Base-by-base conservation (phyloP, 805 yeast genomes). In the Metschnikowia peoriensis region DNA sequence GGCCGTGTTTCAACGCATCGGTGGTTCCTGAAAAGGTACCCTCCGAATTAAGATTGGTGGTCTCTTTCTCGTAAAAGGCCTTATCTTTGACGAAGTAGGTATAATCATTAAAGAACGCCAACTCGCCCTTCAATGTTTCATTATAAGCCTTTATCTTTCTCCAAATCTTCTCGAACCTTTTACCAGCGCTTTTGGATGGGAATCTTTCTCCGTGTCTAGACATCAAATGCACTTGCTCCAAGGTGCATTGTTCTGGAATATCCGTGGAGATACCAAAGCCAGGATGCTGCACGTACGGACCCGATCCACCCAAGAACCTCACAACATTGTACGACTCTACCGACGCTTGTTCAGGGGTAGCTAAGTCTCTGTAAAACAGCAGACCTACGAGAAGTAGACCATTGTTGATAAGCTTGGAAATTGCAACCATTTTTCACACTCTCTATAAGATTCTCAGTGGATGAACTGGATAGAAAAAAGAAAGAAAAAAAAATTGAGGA, bases 121-220 rank as follows among this genome's bases (percentile, higher is more conserved):
- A 66, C 5, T 82, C 82, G 2, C 87, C 87, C 34, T 65, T 66
- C 56, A 72, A 70, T 0, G 69, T 58, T 5, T 60, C 59, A 32
- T 61, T 61, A 60, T 68, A 64, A 14, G 46, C 42, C 44, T 66
- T 57, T 46, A 74, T 58, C 52, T 67, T 67, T 7, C 56, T 43
- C 58, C 59, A 55, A 27, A 71, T 56, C 9, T 58, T 62, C 51
- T 71, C 70, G 32, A 64, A 63, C 7, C 43, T 28, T 37, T 56
- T 59, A 7, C 77, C 77, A 28, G 56, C 61, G 22, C 66, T 55
- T 37, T 54, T 57, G 11, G 74, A 63, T 7, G 78, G 90, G 61
- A 75, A 87, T 57, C 96, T 74, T 66, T 88, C 94, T 16, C 93
- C 96, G 63, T 89, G 96, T 61, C 96, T 79, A 58, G 84, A 83